Evolutionary conservation across 139 green algal species (phyloP).

Genomic region (Volvox reticuliferus): DNA sequence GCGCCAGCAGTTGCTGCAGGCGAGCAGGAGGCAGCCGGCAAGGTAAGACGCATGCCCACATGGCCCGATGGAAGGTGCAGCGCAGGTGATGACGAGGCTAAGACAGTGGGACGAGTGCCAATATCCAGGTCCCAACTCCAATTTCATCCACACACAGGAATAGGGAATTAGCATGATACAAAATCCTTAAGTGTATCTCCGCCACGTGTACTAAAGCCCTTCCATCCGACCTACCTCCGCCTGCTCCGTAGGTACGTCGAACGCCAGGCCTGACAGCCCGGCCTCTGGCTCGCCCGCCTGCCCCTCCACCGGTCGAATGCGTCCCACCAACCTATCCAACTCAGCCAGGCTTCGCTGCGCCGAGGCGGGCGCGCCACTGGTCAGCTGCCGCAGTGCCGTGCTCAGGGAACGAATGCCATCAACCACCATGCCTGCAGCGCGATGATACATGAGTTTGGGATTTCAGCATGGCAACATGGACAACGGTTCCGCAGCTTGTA

Average conservation of each 20-base stretch:
- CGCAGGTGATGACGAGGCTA: too few species aligned
- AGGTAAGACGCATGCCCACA: neutral
- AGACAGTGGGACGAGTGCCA: too few species aligned
- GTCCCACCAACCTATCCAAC: slow-evolving; percentile 59
- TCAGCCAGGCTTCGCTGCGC: neutral
- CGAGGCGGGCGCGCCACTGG: neutral
- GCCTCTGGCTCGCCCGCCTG: neutral
- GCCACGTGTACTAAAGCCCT: too few species aligned
- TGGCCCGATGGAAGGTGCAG: neutral
- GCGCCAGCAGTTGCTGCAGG: neutral
- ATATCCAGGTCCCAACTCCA: too few species aligned
- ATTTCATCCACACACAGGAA: too few species aligned
- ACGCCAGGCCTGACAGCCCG: slow-evolving; percentile 74
- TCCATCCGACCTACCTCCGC: slow-evolving; percentile 15
- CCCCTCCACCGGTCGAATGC: slow-evolving; percentile 71
- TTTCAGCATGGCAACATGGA: too few species aligned
- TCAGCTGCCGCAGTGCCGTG: neutral
- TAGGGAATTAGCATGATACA: too few species aligned
- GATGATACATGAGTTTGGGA: neutral
- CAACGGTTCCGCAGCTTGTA: too few species aligned
- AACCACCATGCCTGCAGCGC: neutral
- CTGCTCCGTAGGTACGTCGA: slow-evolving; percentile 82
- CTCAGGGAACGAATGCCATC: slow-evolving; percentile 35
- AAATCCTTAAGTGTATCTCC: too few species aligned
- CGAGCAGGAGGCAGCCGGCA: neutral